These are phyloP conservation scores for Cryptococcus deneoformans DNA, from an alignment of 1,284 basidiomycete genomes.

Conservation along the genomic window DNA sequence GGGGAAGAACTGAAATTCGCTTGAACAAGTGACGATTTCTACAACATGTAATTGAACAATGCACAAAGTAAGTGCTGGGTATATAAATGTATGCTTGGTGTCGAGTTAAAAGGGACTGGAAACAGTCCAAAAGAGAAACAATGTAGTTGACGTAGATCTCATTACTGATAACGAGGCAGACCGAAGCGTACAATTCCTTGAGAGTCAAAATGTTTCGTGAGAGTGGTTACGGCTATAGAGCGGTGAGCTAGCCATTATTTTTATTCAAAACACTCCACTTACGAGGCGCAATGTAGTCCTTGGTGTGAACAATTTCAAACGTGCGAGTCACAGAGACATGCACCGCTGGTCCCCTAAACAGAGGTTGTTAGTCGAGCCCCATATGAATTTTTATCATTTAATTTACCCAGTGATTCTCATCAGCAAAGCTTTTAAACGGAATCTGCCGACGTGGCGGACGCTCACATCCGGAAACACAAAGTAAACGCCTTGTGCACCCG, in stretches of 20 bases:
- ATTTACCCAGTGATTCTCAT: conserved; percentile 74
- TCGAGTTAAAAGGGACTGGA: neutral
- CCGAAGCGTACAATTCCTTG: conserved; percentile 36
- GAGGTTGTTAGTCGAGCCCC: neutral
- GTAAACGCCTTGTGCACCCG: conserved; percentile 72
- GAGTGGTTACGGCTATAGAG: conserved; percentile 30
- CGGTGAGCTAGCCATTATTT: neutral
- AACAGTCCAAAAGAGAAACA: no score
- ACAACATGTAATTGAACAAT: neutral
- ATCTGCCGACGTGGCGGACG: conserved; percentile 70
- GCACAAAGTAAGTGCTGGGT: conserved; percentile 1
- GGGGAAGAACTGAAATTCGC: no score
- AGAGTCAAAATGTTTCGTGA: conserved; percentile 39
- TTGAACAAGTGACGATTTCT: neutral
- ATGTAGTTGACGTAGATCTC: neutral
- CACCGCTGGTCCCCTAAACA: conserved; percentile 49
- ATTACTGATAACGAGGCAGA: conserved; percentile 26
- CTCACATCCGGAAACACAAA: conserved; percentile 89
- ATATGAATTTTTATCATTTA: no score
- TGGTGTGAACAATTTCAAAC: conserved; percentile 71
- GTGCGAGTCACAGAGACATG: conserved; percentile 63
- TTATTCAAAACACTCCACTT: conserved; percentile 40
- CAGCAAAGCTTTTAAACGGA: conserved; percentile 69
- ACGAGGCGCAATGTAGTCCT: conserved; percentile 75
- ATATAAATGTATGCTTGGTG: neutral